phyloP scores from a whole-genome alignment of 192 early-diverging fungal species.

The Rhizoclosmatium globosum region DNA sequence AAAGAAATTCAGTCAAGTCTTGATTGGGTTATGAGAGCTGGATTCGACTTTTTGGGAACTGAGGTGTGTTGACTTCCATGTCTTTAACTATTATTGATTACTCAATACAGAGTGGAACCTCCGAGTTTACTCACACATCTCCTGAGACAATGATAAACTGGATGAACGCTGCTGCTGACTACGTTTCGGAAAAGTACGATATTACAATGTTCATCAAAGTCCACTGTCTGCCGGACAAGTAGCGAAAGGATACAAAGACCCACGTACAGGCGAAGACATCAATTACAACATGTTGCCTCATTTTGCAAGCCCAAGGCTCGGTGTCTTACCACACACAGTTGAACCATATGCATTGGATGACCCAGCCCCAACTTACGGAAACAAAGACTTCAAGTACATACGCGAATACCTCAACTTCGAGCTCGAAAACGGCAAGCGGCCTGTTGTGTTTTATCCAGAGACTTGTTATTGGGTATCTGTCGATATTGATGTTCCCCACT shows the following conservation, averaged over 20 bases:
- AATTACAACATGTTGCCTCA: slow-evolving; percentile 40
- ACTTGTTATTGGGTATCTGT: slow-evolving; percentile 33
- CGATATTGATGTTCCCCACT: slow-evolving; percentile 43
- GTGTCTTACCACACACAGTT: slow-evolving; percentile 37
- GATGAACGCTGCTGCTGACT: slow-evolving; percentile 38
- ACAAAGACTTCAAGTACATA: slow-evolving; percentile 39
- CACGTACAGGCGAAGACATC: slow-evolving; percentile 30
- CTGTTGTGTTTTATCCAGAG: slow-evolving; percentile 42
- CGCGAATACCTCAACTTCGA: slow-evolving; percentile 41
- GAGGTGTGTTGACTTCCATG: slow-evolving; percentile 17
- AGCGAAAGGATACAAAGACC: slow-evolving; percentile 34
- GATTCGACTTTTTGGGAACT: slow-evolving; percentile 40
- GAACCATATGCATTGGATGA: slow-evolving; percentile 37
- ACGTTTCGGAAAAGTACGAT: slow-evolving; percentile 38
- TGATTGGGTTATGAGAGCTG: slow-evolving; percentile 36
- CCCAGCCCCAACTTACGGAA: slow-evolving; percentile 39
- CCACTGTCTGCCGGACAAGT: slow-evolving; percentile 41
- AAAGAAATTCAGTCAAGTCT: slow-evolving; percentile 25
- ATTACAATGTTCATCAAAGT: slow-evolving; percentile 40
- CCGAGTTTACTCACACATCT: slow-evolving; percentile 39
- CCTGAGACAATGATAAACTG: slow-evolving; percentile 34
- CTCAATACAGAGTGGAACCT: slow-evolving; percentile 36
- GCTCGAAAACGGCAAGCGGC: slow-evolving; percentile 22
- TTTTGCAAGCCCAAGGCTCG: slow-evolving; percentile 21
- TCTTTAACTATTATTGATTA: too few relatives aligned